Conservation (phyloP, 805 yeast species). For the Monosporozyma aerobia region DNA sequence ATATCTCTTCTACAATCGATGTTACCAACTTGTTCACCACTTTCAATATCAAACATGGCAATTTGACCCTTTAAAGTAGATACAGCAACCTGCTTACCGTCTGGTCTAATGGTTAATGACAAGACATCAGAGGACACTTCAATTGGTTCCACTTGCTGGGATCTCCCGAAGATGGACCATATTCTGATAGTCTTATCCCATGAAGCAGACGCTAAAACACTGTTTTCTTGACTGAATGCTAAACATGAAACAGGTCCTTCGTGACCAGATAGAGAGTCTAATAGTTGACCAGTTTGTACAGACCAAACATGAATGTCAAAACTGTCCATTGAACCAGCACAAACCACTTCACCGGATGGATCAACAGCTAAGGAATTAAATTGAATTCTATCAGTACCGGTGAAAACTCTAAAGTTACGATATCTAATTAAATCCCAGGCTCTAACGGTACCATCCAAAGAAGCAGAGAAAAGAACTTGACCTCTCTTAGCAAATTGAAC, state of each 20-base stretch:
- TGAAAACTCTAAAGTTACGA: constrained; percentile 89
- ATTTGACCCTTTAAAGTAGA: constrained; percentile 84
- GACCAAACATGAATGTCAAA: constrained; percentile 95
- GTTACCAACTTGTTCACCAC: constrained; percentile 68
- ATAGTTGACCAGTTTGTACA: constrained; percentile 86
- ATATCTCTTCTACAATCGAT: constrained; percentile 85
- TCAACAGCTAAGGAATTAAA: constrained; percentile 88
- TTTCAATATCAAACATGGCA: constrained; percentile 72
- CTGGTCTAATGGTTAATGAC: constrained; percentile 78
- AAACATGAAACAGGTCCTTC: constrained; percentile 90
- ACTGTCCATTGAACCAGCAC: constrained; percentile 86
- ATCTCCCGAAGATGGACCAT: constrained; percentile 86
- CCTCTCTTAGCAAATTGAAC: constrained; percentile 84
- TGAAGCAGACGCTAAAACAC: constrained; percentile 76
- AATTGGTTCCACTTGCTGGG: constrained; percentile 84
- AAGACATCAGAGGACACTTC: constrained; percentile 78
- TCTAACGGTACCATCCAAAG: constrained; percentile 91
- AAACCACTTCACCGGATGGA: constrained; percentile 93
- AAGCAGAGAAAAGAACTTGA: constrained; percentile 82
- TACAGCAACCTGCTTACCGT: constrained; percentile 83
- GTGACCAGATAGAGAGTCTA: constrained; percentile 85
- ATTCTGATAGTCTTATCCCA: constrained; percentile 94
- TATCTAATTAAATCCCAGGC: constrained; percentile 95
- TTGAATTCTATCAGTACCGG: constrained; percentile 82
- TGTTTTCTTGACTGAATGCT: constrained; percentile 72